These are phyloP conservation scores for Gossypioides kirkii DNA, from an alignment of 345 rosid species.

Conservation along the genomic window DNA sequence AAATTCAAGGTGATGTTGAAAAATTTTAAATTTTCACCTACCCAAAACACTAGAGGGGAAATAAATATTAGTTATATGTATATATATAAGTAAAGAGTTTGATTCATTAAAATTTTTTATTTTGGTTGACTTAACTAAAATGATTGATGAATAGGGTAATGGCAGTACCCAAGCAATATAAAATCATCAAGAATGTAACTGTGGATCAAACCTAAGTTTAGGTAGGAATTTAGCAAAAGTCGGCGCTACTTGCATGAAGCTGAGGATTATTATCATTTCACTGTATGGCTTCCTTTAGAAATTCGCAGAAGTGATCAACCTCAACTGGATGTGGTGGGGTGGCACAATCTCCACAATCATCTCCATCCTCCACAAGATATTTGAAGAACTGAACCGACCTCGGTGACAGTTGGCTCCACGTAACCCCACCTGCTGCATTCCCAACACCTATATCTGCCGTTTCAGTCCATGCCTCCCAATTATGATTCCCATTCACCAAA, in stretches of 20 bases:
- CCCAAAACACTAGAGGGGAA: too few species aligned
- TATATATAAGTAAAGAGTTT: too few species aligned
- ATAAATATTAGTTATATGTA: too few species aligned
- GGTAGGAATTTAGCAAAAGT: too few species aligned
- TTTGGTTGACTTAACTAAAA: too few species aligned
- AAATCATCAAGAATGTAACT: too few species aligned
- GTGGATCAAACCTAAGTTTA: too few species aligned
- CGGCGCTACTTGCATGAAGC: not conserved
- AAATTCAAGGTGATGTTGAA: too few species aligned
- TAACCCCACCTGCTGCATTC: not conserved
- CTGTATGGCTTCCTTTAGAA: not conserved
- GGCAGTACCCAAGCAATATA: too few species aligned
- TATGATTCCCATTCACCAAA: not conserved
- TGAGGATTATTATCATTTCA: not conserved
- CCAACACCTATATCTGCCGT: not conserved
- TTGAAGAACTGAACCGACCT: not conserved
- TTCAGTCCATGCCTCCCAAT: not conserved
- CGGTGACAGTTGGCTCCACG: not conserved
- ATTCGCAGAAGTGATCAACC: conserved; percentile 1
- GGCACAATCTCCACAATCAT: not conserved
- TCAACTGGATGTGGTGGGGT: not conserved
- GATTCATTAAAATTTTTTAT: too few species aligned
- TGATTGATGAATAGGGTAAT: too few species aligned
- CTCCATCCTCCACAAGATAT: not conserved
- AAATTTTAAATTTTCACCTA: too few species aligned